Evolutionary conservation across 495 filamentous ascomycete species (phyloP), one percentile per base, ranked within the genome.

Genomic region (Aspergillus coremiiformis): DNA sequence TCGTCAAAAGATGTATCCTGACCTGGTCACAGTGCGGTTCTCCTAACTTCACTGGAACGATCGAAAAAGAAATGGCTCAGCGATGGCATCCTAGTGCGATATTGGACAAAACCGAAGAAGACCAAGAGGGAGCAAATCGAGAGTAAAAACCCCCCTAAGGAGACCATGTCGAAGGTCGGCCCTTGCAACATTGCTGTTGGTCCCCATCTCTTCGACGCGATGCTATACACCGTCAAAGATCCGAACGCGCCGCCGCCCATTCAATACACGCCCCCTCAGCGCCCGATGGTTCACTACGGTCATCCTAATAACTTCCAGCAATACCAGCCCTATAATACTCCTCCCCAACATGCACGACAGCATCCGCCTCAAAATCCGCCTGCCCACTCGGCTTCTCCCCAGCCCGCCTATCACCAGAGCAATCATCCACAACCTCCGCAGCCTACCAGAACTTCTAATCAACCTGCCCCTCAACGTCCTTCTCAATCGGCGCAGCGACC

Each of bases 81-180:
- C 57, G 90, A 95, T 56, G 85, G 87, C 15, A 84, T 96, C 30
- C 87, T 99, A 53, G 90, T 93, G 54, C 87, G 86, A 58, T 97
- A 94, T 67, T 96, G 91, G 85, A 85, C 85, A 10, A 95, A 96
- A 59, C 90, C 90, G 5, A 78, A 81, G 50, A 95, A 91, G 72
- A 81, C 83, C 46, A 90, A 87, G 69, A 83, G 87, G 22, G 77
- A 80, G 46, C 78, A 78, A 22, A 71, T 80, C 11, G 82, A 86
- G 54, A 77, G 85, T 49, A 82, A 87, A 43, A 94, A 95, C 56
- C 92, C 90, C 0, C 78, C 87, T 5, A 88, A 89, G 61, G 87
- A 95, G 41, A 86, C 81, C 54, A 96, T 96, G 90, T 71, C 77
- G 39, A 90, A 85, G 66, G 73, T 95, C 17, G 92, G 92, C 23